Evolutionary conservation across 2,329 filamentous ascomycete genomes (phyloP), one percentile per base, ranked within the genome.

Genomic region (Aspergillus caelatus): DNA sequence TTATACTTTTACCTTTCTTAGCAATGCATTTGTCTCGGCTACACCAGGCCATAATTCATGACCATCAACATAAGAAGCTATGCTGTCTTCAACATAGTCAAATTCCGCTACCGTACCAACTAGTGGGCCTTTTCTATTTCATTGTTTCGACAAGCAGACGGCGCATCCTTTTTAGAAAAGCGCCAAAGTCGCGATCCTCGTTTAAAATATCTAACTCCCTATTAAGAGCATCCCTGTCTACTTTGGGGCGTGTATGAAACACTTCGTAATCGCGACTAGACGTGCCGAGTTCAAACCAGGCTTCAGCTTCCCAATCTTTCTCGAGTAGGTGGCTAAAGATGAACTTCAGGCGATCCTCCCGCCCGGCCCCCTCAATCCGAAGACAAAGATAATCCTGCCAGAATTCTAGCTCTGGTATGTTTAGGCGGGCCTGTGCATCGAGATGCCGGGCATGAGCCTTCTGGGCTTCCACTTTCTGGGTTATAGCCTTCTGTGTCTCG

Each of bases 341-440:
- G 76, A 99, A 97, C 78, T 94, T 94, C 70, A 99, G 83, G 30
- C 91, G 86, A 78, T 97, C 94, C 66, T 92, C 89, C 74, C 88
- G 86, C 1, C 92, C 94, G 0, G 92, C 91, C 1, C 94, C 94
- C 75, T 98, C 94, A 73, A 99, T 96, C 65, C 91, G 85, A 75
- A 98, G 78, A 63, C 94, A 94, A 64, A 99, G 82, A 75, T 94
- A 95, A 60, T 90, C 91, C 76, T 96, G 91, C 95, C 95, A 99
- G 76, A 98, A 98, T 70, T 94, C 91, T 53, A 99, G 85, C 81
- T 99, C 95, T 0, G 95, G 95, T 50, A 92, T 87, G 78, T 99
- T 98, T 79, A 94, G 91, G 39, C 93, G 88, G 60, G 91, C 88
- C 80, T 98, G 94, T 2, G 90, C 86, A 71, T 96, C 92, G 43